phyloP scores from a whole-genome alignment of 2,329 filamentous ascomycete species.

The Purpureocillium takamizusanense region DNA sequence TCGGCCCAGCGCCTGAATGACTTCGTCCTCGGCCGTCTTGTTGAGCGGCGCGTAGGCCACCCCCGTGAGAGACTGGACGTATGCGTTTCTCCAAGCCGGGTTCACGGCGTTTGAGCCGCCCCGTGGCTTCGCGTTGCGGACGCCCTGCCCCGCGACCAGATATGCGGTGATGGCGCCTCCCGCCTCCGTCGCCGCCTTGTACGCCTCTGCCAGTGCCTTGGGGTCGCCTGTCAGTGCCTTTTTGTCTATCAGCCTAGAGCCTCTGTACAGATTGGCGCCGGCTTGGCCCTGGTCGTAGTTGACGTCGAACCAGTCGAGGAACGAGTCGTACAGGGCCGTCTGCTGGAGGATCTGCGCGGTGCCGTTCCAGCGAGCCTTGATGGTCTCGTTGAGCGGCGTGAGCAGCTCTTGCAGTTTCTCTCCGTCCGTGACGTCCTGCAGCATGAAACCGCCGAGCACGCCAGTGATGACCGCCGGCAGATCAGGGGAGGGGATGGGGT shows the following conservation, averaged over 20 bases:
- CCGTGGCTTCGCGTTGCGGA: constrained; percentile 31
- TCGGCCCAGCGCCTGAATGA: constrained; percentile 15
- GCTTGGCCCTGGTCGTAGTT: constrained; percentile 25
- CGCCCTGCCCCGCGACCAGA: constrained; percentile 34
- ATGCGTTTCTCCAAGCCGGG: constrained; percentile 40
- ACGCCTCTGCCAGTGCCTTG: constrained; percentile 24
- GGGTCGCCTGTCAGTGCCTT: constrained; percentile 24
- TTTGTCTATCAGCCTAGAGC: constrained; percentile 34
- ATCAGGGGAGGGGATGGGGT: constrained; percentile 24
- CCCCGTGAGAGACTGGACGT: constrained; percentile 25
- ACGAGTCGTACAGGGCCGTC: constrained; percentile 19
- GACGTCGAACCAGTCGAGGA: constrained; percentile 26
- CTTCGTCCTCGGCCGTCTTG: constrained; percentile 15
- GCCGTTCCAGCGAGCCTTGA: constrained; percentile 26
- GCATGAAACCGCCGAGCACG: constrained; percentile 20
- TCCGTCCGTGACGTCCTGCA: constrained; percentile 23
- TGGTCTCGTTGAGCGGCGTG: constrained; percentile 24
- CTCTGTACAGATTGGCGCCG: constrained; percentile 25
- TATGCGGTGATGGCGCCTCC: constrained; percentile 21
- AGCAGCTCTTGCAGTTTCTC: constrained; percentile 18
- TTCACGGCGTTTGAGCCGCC: constrained; percentile 34
- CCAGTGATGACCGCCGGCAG: constrained; percentile 22
- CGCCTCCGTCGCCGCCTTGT: constrained; percentile 23
- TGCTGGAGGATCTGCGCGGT: constrained; percentile 10
- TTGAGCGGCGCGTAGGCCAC: constrained; percentile 22